These are phyloP conservation scores for Theileria equi DNA, from an alignment of 169 alveolate species.

Conservation along the genomic window DNA sequence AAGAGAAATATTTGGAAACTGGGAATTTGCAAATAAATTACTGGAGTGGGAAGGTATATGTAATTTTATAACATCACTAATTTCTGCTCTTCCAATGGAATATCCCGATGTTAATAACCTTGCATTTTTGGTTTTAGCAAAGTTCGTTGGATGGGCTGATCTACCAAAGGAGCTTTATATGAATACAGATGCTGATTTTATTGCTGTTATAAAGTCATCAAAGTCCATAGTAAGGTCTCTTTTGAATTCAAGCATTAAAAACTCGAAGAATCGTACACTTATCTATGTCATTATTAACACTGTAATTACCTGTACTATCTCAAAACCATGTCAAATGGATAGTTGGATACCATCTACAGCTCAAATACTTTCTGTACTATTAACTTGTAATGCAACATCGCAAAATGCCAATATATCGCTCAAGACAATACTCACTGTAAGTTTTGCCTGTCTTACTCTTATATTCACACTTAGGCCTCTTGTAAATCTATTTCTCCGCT, in stretches of 20 bases:
- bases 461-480: too few relatives aligned
- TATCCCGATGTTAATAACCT: neutral
- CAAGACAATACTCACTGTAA: neutral
- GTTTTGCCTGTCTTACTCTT: neutral
- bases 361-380: neutral
- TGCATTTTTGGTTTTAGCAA: neutral
- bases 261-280: neutral
- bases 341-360: neutral
- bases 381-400: neutral
- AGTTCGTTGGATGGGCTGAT: conserved; percentile 13
- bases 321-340: neutral
- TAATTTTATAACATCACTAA: neutral
- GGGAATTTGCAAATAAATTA: neutral
- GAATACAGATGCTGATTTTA: neutral
- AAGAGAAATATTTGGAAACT: neutral
- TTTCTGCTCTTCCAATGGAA: neutral
- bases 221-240: neutral
- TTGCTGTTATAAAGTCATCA: neutral
- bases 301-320: neutral
- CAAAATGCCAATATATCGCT: neutral
- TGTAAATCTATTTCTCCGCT: too few relatives aligned
- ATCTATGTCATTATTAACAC: neutral
- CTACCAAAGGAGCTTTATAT: neutral
- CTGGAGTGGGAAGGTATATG: neutral
- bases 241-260: neutral